Evolutionary conservation across 2,329 filamentous ascomycete species (phyloP).

Genomic region (Exophiala bonariae): DNA sequence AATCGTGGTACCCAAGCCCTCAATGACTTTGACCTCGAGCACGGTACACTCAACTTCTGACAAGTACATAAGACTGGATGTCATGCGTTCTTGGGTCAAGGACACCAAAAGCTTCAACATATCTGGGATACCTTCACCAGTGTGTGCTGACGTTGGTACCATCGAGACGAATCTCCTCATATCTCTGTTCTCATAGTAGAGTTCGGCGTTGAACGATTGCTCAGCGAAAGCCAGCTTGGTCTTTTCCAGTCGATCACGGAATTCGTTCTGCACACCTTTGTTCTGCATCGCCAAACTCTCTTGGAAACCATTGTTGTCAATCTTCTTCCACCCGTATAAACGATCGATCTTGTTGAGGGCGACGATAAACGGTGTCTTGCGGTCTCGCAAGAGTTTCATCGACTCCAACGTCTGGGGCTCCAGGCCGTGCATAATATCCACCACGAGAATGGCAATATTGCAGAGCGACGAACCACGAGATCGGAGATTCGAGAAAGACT

Average conservation of each 20-base stretch:
- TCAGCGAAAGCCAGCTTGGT: conserved; percentile 94
- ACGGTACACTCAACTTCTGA: conserved; percentile 97
- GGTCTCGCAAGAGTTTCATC: conserved; percentile 87
- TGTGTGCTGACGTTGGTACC: conserved; percentile 94
- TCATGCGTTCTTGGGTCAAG: conserved; percentile 96
- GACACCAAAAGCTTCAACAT: conserved; percentile 94
- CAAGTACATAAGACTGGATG: conserved; percentile 94
- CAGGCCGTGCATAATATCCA: conserved; percentile 99
- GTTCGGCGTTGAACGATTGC: conserved; percentile 95
- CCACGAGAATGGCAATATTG: conserved; percentile 98
- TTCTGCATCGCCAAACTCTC: conserved; percentile 87
- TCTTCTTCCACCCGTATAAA: conserved; percentile 98
- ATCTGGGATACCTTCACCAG: conserved; percentile 98
- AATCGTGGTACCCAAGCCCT: conserved; percentile 97
- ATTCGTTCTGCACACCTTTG: conserved; percentile 92
- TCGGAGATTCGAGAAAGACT: conserved; percentile 98
- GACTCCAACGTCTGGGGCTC: conserved; percentile 97
- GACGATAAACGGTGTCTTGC: conserved; percentile 97
- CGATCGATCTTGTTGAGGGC: conserved; percentile 99
- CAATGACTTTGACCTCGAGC: conserved; percentile 97
- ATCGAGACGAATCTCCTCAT: conserved; percentile 95
- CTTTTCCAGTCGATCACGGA: conserved; percentile 82
- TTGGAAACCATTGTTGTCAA: conserved; percentile 97
- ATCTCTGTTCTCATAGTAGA: conserved; percentile 97
- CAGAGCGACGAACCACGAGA: conserved; percentile 97